Percentiles rank a stretch among this genome's conserved stretches.
Conservation (phyloP, 2,329 filamentous ascomycete genomes). For the Neofusicoccum parvum region DNA sequence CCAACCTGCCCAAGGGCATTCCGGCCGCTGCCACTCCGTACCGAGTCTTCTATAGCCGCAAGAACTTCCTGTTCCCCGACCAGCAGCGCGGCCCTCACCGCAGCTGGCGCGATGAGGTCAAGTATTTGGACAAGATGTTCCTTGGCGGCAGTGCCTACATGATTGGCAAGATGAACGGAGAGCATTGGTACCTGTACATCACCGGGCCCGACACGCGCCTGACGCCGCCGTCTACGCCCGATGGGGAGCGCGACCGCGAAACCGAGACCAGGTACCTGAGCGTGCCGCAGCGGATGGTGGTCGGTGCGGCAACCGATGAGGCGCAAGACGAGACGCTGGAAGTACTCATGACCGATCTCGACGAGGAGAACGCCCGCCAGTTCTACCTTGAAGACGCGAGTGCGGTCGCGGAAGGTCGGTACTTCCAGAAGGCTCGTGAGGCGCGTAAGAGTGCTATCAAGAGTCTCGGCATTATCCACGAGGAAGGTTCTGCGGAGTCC, state of each 20-base stretch:
- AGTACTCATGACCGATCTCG: slow-evolving; percentile 69
- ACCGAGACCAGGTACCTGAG: slow-evolving; percentile 62
- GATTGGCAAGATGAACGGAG: slow-evolving; percentile 99
- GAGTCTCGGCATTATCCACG: slow-evolving; percentile 62
- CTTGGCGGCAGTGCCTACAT: slow-evolving; percentile 94
- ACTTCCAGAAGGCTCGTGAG: slow-evolving; percentile 67
- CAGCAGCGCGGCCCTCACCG: slow-evolving; percentile 92
- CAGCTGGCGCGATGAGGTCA: slow-evolving; percentile 97
- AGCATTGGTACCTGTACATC: slow-evolving; percentile 98
- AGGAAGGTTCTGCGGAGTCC: slow-evolving; percentile 46
- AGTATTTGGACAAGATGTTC: slow-evolving; percentile 89
- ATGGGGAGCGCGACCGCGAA: slow-evolving; percentile 48
- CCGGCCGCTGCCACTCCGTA: slow-evolving; percentile 82
- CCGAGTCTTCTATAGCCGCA: slow-evolving; percentile 97
- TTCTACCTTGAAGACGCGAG: slow-evolving; percentile 80
- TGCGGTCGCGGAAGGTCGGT: slow-evolving; percentile 82
- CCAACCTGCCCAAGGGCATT: slow-evolving; percentile 66
- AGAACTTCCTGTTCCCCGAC: slow-evolving; percentile 96
- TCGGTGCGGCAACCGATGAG: slow-evolving; percentile 46
- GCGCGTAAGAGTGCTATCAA: slow-evolving; percentile 63
- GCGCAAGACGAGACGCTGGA: slow-evolving; percentile 74
- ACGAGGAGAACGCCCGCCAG: slow-evolving; percentile 66
- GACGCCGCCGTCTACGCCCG: slow-evolving; percentile 80
- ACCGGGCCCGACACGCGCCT: slow-evolving; percentile 80
- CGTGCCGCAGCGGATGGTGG: slow-evolving; percentile 59